A percentile compares a stretch with the other conserved stretches of the same genome.
Conservation (phyloP, 257 asterid genomes). For the Jacaranda mimosifolia region DNA sequence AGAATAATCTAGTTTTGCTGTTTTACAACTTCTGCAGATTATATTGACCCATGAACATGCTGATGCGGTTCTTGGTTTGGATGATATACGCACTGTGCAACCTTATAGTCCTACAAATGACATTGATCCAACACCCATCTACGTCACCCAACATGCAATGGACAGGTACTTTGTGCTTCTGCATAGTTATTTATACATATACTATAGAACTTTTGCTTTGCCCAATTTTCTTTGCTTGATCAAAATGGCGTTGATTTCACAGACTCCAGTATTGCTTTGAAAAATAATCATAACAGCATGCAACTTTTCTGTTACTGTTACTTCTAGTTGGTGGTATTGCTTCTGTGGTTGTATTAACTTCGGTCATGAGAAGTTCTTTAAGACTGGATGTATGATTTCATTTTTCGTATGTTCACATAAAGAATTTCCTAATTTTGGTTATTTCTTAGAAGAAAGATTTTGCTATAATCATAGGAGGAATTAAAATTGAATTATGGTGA, state of each 20-base stretch:
- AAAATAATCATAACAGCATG: conserved; percentile 5
- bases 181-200: neutral
- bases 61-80: conserved; percentile 98
- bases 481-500: conserved; percentile 4
- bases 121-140: conserved; percentile 85
- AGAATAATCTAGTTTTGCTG: conserved; percentile 21
- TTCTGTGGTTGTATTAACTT: neutral
- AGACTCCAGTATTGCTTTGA: neutral
- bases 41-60: conserved; percentile 98
- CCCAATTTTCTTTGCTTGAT: conserved; percentile 18
- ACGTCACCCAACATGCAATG: conserved; percentile 80
- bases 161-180: conserved; percentile 64
- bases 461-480: conserved; percentile 16
- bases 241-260: conserved; percentile 25
- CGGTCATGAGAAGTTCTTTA: neutral
- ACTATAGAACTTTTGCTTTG: neutral
- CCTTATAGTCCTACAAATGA: conserved; percentile 92
- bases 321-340: neutral
- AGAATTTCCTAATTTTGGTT: neutral
- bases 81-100: conserved; percentile 91
- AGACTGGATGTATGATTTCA: conserved; percentile 19
- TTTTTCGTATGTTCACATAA: conserved; percentile 17
- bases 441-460: conserved; percentile 8
- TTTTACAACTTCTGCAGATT: conserved; percentile 61
- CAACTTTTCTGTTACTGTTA: conserved; percentile 13